Conservation (phyloP, 768 basidiomycete genomes). For the Serendipita indica region DNA sequence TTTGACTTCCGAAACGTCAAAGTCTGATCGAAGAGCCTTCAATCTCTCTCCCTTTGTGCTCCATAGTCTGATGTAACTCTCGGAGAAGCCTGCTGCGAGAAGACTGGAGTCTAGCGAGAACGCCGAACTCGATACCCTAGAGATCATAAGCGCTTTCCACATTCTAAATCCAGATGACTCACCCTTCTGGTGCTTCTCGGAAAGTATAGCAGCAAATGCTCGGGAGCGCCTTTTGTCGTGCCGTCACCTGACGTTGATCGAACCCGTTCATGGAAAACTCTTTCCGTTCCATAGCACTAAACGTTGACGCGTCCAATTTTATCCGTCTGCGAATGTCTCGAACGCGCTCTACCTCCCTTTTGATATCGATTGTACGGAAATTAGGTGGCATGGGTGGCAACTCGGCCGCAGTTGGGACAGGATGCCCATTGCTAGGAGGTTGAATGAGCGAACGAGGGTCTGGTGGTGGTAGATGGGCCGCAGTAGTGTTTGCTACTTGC, state of each 20-base stretch:
- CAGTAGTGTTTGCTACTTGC: constrained; percentile 8
- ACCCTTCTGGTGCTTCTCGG: constrained; percentile 94
- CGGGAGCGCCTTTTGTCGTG: constrained; percentile 58
- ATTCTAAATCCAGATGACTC: constrained; percentile 19
- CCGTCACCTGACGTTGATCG: constrained; percentile 40
- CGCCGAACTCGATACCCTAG: constrained; percentile 66
- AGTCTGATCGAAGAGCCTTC: constrained; percentile 61
- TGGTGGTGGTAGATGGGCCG: constrained; percentile 22
- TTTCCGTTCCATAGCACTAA: constrained; percentile 29
- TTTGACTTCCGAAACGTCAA: constrained; percentile 45
- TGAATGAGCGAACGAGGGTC: not conserved
- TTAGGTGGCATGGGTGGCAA: constrained; percentile 65
- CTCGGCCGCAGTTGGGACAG: constrained; percentile 54
- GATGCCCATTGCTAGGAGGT: constrained; percentile 27
- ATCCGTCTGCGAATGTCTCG: constrained; percentile 87
- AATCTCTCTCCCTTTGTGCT: constrained; percentile 85
- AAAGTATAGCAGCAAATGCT: constrained; percentile 93
- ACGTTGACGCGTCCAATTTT: constrained; percentile 60
- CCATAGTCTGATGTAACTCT: constrained; percentile 93
- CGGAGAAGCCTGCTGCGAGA: constrained; percentile 88
- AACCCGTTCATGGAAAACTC: constrained; percentile 28
- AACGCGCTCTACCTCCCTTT: constrained; percentile 78
- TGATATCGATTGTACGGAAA: constrained; percentile 77
- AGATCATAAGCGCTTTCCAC: constrained; percentile 11
- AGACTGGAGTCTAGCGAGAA: constrained; percentile 86